A percentile compares a stretch with the other conserved stretches of the same genome.
Conservation (phyloP, 306 rosid genomes). For the Cucurbita pepo region DNA sequence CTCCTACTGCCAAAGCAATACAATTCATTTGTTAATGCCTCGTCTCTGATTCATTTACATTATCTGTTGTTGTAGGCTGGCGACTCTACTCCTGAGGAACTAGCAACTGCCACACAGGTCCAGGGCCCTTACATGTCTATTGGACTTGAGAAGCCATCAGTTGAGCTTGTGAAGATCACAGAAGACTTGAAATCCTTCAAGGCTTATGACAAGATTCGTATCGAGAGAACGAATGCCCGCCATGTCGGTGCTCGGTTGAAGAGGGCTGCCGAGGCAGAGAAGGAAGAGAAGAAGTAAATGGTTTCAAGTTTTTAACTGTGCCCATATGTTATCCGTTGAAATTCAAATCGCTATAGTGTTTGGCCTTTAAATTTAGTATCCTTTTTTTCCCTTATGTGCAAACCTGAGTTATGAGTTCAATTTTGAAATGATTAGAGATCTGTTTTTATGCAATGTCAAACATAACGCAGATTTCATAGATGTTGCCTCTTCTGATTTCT, state of each 20-base stretch:
- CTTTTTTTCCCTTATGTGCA: neutral
- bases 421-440: conserved; percentile 4
- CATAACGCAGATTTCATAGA: conserved; percentile 8
- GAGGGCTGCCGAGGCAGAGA: conserved; percentile 55
- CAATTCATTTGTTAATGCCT: neutral
- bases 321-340: neutral
- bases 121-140: conserved; percentile 33
- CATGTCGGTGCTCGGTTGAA: conserved; percentile 33
- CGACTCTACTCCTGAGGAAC: conserved; percentile 44
- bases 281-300: conserved; percentile 40
- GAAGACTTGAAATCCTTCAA: conserved; percentile 32
- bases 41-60: neutral
- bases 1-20: too few relatives aligned
- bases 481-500: conserved; percentile 10
- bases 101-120: conserved; percentile 44
- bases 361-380: neutral
- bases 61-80: conserved; percentile 26
- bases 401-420: conserved; percentile 2
- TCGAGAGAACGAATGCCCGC: conserved; percentile 27
- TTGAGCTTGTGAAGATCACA: conserved; percentile 40
- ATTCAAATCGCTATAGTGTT: neutral
- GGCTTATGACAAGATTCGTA: conserved; percentile 41
- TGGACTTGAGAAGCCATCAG: conserved; percentile 24
- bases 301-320: neutral
- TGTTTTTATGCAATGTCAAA: neutral